These are phyloP conservation scores for Ephemerocybe angulata DNA, from an alignment of 768 basidiomycete species.

Conservation along the genomic window DNA sequence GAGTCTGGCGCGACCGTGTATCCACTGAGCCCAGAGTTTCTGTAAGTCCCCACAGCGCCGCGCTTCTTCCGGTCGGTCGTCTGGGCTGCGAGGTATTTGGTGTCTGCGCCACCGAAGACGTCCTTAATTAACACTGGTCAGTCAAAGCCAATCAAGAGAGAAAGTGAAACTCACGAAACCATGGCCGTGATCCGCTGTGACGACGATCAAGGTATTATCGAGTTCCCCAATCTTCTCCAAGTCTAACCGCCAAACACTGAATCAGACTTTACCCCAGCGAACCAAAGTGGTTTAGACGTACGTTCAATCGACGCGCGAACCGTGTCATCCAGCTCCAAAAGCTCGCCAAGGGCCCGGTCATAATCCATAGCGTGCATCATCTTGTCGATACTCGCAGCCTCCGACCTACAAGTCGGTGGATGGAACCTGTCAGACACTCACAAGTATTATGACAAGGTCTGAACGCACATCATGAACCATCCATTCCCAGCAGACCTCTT, in stretches of 20 bases:
- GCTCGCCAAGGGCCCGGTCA: conserved; percentile 43
- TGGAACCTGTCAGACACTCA: background rate
- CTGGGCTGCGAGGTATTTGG: conserved; percentile 34
- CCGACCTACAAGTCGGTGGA: conserved; percentile 29
- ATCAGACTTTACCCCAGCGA: background rate
- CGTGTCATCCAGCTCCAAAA: conserved; percentile 43
- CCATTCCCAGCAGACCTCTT: conserved; percentile 34
- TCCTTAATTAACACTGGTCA: conserved; percentile 25
- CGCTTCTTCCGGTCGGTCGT: conserved; percentile 31
- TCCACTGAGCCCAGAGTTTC: conserved; percentile 35
- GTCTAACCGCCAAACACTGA: conserved; percentile 22
- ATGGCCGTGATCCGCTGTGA: conserved; percentile 46
- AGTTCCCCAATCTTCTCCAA: conserved; percentile 40
- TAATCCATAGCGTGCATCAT: conserved; percentile 49
- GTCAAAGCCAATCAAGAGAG: background rate
- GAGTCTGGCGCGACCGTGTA: conserved; percentile 37
- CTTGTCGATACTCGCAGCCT: conserved; percentile 46
- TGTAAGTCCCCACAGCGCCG: conserved; percentile 20
- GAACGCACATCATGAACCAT: conserved; percentile 42
- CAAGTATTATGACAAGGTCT: background rate
- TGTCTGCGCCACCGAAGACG: conserved; percentile 41
- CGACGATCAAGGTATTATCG: conserved; percentile 40
- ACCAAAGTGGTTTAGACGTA: conserved; percentile 17
- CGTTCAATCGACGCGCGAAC: conserved; percentile 39
- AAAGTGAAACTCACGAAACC: conserved; percentile 33